Evolutionary conservation across 805 yeast species (phyloP).

Genomic region (Candida fluviatilis): DNA sequence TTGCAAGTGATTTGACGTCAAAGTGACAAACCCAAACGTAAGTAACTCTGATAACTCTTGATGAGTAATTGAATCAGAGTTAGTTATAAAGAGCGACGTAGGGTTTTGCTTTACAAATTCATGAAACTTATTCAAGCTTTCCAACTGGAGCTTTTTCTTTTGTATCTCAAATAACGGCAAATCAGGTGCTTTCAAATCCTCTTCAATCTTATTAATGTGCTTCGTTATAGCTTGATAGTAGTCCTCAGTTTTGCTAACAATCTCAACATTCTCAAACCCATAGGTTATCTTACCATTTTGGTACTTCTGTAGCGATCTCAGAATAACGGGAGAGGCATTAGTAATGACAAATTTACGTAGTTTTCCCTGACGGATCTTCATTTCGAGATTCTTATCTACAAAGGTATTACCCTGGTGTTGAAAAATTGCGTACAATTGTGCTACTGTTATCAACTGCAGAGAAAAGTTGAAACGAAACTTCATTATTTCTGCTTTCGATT

Average conservation of each 20-base stretch:
- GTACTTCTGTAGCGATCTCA: conserved; percentile 27
- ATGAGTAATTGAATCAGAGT: conserved; percentile 17
- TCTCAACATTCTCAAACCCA: conserved; percentile 41
- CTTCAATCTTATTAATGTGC: conserved; percentile 6
- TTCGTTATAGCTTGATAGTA: conserved; percentile 18
- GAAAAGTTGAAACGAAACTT: conserved; percentile 36
- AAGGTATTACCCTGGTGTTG: conserved; percentile 42
- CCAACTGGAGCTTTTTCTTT: conserved; percentile 10
- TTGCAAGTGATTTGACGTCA: conserved; percentile 41
- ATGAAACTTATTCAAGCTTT: conserved; percentile 19
- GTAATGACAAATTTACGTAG: conserved; percentile 39
- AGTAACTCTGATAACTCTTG: conserved; percentile 31
- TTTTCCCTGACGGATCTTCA: conserved; percentile 29
- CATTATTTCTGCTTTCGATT: conserved; percentile 32
- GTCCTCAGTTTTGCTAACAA: conserved; percentile 22
- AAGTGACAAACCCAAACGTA: conserved; percentile 39
- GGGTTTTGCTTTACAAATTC: conserved; percentile 20
- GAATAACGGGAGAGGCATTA: conserved; percentile 43
- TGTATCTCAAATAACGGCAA: conserved; percentile 1
- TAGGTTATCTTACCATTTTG: conserved; percentile 36
- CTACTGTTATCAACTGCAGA: conserved; percentile 34
- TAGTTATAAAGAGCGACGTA: conserved; percentile 22
- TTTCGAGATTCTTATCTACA: conserved; percentile 45
- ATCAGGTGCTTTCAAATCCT: background rate
- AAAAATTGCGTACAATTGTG: conserved; percentile 48